Conservation (phyloP, 192 early-diverging fungal genomes). For the Anaeromyces robustus region DNA sequence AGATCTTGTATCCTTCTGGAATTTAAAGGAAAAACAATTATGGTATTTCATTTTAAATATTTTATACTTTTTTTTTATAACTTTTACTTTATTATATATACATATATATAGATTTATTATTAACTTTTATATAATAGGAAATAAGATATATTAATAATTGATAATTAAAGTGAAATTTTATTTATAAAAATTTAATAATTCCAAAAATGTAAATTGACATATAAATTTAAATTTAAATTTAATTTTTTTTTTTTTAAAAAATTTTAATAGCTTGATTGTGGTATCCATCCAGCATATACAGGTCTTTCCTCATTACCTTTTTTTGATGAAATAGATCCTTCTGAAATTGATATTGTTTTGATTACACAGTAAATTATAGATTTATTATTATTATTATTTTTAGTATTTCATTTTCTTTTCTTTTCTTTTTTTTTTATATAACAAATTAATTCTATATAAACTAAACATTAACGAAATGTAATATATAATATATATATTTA, state of each 20-base stretch:
- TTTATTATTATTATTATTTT: neutral
- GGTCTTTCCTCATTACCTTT: conserved; percentile 87
- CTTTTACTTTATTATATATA: neutral
- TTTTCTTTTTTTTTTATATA: neutral
- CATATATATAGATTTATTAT: neutral
- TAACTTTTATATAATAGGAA: too few species aligned
- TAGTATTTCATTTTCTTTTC: neutral
- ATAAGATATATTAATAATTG: too few species aligned
- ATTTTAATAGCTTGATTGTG: conserved; percentile 68
- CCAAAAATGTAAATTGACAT: neutral
- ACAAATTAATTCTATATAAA: neutral
- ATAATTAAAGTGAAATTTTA: too few species aligned
- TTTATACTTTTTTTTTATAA: neutral
- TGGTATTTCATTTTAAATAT: conserved; percentile 37
- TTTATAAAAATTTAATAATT: too few species aligned
- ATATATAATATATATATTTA: neutral
- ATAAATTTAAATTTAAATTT: conserved; percentile 3
- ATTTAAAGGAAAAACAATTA: conserved; percentile 89
- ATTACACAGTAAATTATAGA: conserved; percentile 65
- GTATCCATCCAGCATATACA: conserved; percentile 81
- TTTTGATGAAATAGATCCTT: conserved; percentile 85
- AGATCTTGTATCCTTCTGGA: conserved; percentile 81
- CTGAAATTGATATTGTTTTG: conserved; percentile 71
- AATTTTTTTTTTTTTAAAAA: neutral
- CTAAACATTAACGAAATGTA: too few species aligned